Conservation (phyloP, 345 rosid genomes). For the Anastatica hierochuntica region DNA sequence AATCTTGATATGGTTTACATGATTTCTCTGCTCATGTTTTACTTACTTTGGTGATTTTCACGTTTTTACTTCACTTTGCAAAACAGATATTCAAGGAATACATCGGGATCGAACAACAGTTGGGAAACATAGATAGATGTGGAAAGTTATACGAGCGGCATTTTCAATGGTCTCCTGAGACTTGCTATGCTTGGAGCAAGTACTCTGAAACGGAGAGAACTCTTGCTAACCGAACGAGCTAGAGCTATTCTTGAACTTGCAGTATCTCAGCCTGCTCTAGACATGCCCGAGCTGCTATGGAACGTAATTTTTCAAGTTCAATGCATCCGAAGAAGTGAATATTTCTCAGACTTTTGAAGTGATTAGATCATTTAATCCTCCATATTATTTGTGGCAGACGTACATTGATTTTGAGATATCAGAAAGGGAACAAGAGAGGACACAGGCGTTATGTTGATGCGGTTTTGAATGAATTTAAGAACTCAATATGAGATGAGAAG, state of each 20-base stretch:
- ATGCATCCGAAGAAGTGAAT: background rate
- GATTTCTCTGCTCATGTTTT: background rate
- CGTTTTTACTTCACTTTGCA: no score
- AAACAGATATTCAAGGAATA: slow-evolving; percentile 73
- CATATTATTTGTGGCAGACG: slow-evolving; percentile 23
- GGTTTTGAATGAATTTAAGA: no score
- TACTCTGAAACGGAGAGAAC: slow-evolving; percentile 59
- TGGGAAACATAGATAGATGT: slow-evolving; percentile 62
- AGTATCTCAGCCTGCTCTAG: no score
- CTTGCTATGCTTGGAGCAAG: slow-evolving; percentile 71
- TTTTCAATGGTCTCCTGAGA: slow-evolving; percentile 66
- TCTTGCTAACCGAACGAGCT: slow-evolving; percentile 45
- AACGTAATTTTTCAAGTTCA: no score
- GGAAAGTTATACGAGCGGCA: slow-evolving; percentile 59
- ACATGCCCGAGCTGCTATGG: slow-evolving; percentile 20
- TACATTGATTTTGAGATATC: slow-evolving; percentile 73
- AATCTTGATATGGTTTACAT: background rate
- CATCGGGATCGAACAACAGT: slow-evolving; percentile 62
- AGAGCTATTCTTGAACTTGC: no score
- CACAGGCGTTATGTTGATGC: no score
- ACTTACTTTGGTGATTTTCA: background rate
- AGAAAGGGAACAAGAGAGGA: slow-evolving; percentile 50
- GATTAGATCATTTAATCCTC: background rate
- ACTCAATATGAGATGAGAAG: no score
- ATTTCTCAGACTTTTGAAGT: background rate